Percentiles rank a stretch among this genome's conserved stretches.
These are phyloP conservation scores for Atkinsonella hypoxylon DNA, from an alignment of 2,329 filamentous ascomycete genomes.

Conservation along the genomic window DNA sequence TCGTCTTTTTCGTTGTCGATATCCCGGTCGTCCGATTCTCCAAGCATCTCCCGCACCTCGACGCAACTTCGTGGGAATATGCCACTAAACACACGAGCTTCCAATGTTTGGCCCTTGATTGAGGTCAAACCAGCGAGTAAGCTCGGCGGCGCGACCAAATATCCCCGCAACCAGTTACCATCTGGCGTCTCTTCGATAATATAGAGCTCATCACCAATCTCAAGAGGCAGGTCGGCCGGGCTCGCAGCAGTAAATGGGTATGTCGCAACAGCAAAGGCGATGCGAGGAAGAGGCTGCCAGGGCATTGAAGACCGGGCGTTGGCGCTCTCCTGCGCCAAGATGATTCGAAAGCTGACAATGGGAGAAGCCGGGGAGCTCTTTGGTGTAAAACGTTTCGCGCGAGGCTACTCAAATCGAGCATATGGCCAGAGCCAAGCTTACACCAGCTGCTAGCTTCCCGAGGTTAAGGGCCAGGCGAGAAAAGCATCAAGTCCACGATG, in stretches of 20 bases:
- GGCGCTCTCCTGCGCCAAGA: constrained; percentile 7
- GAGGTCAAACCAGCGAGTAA: constrained; percentile 84
- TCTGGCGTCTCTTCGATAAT: constrained; percentile 94
- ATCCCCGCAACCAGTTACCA: constrained; percentile 88
- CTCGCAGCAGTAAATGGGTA: constrained; percentile 84
- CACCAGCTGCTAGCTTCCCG: constrained; percentile 1
- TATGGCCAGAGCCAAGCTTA: background rate
- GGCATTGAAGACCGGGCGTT: constrained; percentile 50
- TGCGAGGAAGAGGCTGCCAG: constrained; percentile 92
- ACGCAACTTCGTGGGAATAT: constrained; percentile 94
- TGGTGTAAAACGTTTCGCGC: background rate
- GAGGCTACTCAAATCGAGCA: background rate
- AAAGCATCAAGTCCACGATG: constrained; percentile 3
- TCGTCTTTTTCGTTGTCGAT: constrained; percentile 32
- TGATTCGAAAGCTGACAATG: background rate
- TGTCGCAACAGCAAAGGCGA: constrained; percentile 94
- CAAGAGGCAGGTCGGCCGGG: constrained; percentile 84
- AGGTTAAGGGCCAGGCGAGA: constrained; percentile 1
- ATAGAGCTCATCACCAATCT: constrained; percentile 96
- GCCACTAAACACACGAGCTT: constrained; percentile 94
- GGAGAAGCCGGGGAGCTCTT: background rate
- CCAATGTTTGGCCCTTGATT: constrained; percentile 81
- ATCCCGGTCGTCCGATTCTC: constrained; percentile 51
- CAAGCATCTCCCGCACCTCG: constrained; percentile 84
- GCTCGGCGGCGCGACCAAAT: constrained; percentile 87